Base-by-base conservation (phyloP, 805 yeast species). In the Candida dajiaensis region DNA sequence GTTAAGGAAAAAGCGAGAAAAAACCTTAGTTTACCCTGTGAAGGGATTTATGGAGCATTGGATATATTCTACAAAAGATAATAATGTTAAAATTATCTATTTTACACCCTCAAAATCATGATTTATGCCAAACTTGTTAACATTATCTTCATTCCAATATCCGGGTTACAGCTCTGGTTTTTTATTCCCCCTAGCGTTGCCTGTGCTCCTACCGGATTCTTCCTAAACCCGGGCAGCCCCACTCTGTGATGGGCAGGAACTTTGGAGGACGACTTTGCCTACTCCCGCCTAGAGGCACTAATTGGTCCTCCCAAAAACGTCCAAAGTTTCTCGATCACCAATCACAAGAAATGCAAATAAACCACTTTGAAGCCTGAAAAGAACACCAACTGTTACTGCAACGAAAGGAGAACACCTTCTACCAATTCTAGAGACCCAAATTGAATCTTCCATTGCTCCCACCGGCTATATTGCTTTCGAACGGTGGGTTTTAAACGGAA, bases 311-410 rank as follows among this genome's bases (percentile, higher is more conserved):
- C 31, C 28, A 25, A 28, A 28, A 28, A 28, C 31, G 31, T 28
- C 31, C 31, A 28, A 28, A 18, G 36, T 33, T 33, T 33, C 36
- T 33, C 36, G 36, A 33, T 4, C 52, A 42, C 16, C 36, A 29
- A 31, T 42, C 31, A 28, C 31, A 28, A 28, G 31, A n/a, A 28
- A 28, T n/a, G 31, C 31, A 28, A 28, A 28, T 28, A 28, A 13
- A 12, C 28, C 28, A 25, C 10, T 13, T 28, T 6, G 31, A 28
- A n/a, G n/a, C 31, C 31, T 13, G 7, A 3, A 28, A 28, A 12
- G n/a, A n/a, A 13, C 31, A 28, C 31, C 2, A 28, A 13, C n/a
- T 12, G 15, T 7, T 13, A 6, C 31, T 13, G 31, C 7, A 28
- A 12, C 8, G 31, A 28, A n/a, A 13, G 13, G 13, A 13, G n/a